Evolutionary conservation across 768 basidiomycete species (phyloP), one percentile per base, ranked within the genome.

Genomic region (Mycena pura): DNA sequence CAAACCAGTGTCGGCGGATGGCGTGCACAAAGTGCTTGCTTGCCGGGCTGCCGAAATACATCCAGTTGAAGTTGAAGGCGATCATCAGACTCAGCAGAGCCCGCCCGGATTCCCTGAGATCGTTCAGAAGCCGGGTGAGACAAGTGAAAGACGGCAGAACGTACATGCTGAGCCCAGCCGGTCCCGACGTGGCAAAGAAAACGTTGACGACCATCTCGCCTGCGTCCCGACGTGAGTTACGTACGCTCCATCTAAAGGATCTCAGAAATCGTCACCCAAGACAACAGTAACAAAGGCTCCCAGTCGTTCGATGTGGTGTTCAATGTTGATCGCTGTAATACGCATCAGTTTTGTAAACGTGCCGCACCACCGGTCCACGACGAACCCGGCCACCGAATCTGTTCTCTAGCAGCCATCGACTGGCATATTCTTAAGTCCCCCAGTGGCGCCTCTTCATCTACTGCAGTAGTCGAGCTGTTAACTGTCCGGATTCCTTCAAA

Each of bases 241-340:
- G n/a, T 28, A 24, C n/a, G 40, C 19, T 10, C 10, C 21, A 51
- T 51, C 15, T 21, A 24, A 6, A 10, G 31, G 22, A 44, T 4
- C 24, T 3, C 19, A 7, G 17, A 41, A 29, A 21, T 11, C n/a
- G 17, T 49, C 48, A 52, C 71, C 71, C 24, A 73, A 62, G 5
- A 73, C 70, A 38, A 75, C 66, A 48, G 70, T 70, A n/a, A 75
- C 71, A 41, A 75, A 75, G 6, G 75, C 74, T 4, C 68, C 70
- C 17, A 65, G 67, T 15, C 75, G 55, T 39, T 76, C 75, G 25
- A 75, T 67, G 27, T 69, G 69, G 63, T 76, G 75, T 55, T 76
- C 75, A 36, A 75, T 74, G 47, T 76, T 75, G 54, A 73, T 69
- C 0, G 74, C 74, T 73, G 47, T 3, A n/a, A 31, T n/a, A 7